Percentiles rank a stretch among this genome's conserved stretches.
phyloP scores from a whole-genome alignment of 176 grass and related monocot species.

The Ananas comosus region DNA sequence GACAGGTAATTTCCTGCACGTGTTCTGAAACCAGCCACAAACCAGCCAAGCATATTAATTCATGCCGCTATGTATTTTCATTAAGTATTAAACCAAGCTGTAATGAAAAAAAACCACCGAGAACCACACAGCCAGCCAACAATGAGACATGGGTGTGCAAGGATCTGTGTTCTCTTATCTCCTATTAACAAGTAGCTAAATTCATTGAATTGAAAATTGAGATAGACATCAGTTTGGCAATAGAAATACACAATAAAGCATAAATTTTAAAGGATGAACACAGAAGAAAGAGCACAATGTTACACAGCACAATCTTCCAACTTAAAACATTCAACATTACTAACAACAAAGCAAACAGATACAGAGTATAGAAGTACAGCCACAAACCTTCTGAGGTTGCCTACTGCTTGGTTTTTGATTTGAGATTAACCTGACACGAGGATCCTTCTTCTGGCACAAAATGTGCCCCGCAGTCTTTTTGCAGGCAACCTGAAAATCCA shows the following conservation, averaged over 20 bases:
- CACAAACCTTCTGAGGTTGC: constrained; percentile 33
- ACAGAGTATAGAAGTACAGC: background rate
- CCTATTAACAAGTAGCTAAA: no score
- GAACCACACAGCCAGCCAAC: background rate
- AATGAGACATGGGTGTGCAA: background rate
- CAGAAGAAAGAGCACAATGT: background rate
- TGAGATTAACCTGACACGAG: constrained; percentile 68
- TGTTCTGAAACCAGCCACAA: constrained; percentile 35
- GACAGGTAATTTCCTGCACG: constrained; percentile 39
- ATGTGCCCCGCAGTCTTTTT: constrained; percentile 40
- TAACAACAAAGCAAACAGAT: background rate
- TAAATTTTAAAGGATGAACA: background rate
- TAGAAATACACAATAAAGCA: no score
- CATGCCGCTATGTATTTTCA: background rate
- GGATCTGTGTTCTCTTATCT: background rate
- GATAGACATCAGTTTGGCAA: no score
- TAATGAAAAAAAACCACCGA: background rate
- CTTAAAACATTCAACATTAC: background rate
- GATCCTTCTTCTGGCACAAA: constrained; percentile 69
- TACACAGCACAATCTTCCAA: background rate
- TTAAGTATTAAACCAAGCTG: constrained; percentile 5
- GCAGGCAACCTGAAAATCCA: constrained; percentile 72
- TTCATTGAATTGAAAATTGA: no score
- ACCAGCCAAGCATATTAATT: constrained; percentile 6
- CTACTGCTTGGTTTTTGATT: constrained; percentile 15